These are phyloP conservation scores for Termitomyces sp. DNA, from an alignment of 768 basidiomycete genomes.

Conservation along the genomic window DNA sequence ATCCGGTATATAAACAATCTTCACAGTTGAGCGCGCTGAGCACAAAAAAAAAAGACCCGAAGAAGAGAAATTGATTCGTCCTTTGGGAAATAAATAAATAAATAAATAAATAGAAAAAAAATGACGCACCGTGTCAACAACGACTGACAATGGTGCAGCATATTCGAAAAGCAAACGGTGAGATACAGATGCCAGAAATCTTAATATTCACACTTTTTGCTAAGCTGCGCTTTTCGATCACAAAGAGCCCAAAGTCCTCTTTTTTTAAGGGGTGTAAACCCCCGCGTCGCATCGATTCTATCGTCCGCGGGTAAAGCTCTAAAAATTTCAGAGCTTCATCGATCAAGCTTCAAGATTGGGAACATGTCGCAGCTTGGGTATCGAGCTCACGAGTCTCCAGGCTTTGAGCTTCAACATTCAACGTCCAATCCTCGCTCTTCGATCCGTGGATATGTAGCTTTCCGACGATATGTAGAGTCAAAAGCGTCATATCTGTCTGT, in stretches of 20 bases:
- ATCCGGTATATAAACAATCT: no score
- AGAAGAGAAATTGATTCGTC: no score
- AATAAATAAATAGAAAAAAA: not conserved
- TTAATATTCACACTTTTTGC: not conserved
- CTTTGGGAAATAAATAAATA: not conserved
- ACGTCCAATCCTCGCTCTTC: not conserved
- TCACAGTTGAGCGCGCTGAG: not conserved
- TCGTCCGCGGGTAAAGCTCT: not conserved
- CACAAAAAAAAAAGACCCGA: no score
- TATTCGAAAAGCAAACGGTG: no score
- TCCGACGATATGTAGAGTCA: not conserved
- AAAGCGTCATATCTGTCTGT: not conserved
- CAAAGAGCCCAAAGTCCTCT: not conserved
- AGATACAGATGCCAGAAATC: not conserved
- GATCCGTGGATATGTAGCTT: not conserved
- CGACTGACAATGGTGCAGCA: no score
- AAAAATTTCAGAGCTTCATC: not conserved
- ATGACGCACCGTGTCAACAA: not conserved
- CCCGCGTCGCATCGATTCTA: not conserved
- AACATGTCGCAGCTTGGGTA: not conserved
- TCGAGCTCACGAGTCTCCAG: no score
- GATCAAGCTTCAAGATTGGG: not conserved
- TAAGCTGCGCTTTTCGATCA: not conserved
- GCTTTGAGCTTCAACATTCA: no score
- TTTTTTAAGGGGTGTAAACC: not conserved